Evolutionary conservation across 139 green algal species (phyloP).

Genomic region (Chlamydomonas schloesseri): DNA sequence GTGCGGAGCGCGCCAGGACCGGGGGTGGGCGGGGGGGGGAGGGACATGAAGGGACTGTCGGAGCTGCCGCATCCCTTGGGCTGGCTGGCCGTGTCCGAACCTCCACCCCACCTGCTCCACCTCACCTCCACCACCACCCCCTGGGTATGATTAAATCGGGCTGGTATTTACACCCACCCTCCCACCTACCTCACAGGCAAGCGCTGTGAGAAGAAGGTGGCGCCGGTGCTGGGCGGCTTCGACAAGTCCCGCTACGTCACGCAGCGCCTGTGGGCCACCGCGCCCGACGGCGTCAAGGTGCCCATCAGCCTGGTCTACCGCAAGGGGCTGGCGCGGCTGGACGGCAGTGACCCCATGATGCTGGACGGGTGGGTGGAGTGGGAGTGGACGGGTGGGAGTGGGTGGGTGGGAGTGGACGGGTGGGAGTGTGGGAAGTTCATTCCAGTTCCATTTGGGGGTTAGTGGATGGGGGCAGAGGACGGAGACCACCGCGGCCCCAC

Average conservation of each 20-base stretch:
- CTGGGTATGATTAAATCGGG: too few relatives aligned
- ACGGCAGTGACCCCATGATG: constrained; percentile 74
- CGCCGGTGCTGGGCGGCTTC: constrained; percentile 88
- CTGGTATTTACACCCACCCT: too few relatives aligned
- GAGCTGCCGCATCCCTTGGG: too few relatives aligned
- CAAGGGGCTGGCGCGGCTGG: constrained; percentile 63
- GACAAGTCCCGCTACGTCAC: constrained; percentile 80
- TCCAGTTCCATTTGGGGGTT: background rate
- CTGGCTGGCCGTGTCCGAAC: too few relatives aligned
- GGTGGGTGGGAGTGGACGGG: background rate
- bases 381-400: background rate
- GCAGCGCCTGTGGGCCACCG: constrained; percentile 82
- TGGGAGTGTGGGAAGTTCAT: background rate
- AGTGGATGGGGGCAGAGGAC: too few relatives aligned
- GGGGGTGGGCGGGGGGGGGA: too few relatives aligned
- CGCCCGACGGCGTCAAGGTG: constrained; percentile 71
- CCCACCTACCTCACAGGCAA: constrained; percentile 51
- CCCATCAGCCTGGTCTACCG: constrained; percentile 88
- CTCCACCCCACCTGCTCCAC: too few relatives aligned
- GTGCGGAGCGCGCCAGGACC: too few relatives aligned
- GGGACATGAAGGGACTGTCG: too few relatives aligned
- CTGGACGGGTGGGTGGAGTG: constrained; percentile 56
- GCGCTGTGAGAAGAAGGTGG: constrained; percentile 80
- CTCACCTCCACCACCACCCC: too few relatives aligned
- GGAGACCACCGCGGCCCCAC: too few relatives aligned